Percentiles rank a stretch among this genome's conserved stretches.
Conservation (phyloP, 495 filamentous ascomycete species). For the Tricharina praecox region DNA sequence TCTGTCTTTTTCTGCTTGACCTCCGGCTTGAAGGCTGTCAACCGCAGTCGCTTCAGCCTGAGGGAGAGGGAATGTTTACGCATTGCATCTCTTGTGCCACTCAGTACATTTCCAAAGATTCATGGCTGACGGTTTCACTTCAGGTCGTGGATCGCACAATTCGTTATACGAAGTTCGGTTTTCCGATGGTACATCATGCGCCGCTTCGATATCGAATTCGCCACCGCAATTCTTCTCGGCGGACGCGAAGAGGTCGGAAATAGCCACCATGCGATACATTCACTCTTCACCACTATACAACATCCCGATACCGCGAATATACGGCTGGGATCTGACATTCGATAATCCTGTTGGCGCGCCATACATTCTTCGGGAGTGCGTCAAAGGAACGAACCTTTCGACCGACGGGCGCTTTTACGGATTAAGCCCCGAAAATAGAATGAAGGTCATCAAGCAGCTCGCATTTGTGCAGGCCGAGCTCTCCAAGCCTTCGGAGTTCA, state of each 20-base stretch:
- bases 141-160: constrained; percentile 26
- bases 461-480: constrained; percentile 24
- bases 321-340: constrained; percentile 23
- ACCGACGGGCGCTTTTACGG: constrained; percentile 23
- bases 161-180: constrained; percentile 23
- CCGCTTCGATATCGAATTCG: constrained; percentile 26
- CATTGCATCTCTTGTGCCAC: too few relatives aligned
- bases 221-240: constrained; percentile 22
- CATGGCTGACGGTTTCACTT: too few relatives aligned
- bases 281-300: constrained; percentile 21
- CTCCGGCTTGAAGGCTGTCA: too few relatives aligned
- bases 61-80: too few relatives aligned
- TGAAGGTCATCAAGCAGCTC: constrained; percentile 24
- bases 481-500: constrained; percentile 25
- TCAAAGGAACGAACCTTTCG: constrained; percentile 24
- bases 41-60: too few relatives aligned
- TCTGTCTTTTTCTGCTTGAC: too few relatives aligned
- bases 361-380: constrained; percentile 24
- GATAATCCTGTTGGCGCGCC: constrained; percentile 25
- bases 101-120: too few relatives aligned
- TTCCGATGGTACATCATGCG: constrained; percentile 23
- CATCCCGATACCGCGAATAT: constrained; percentile 22
- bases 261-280: constrained; percentile 27
- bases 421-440: constrained; percentile 15
- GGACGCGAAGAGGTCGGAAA: constrained; percentile 24